These are phyloP conservation scores for Pseudogymnoascus sp. DNA, from an alignment of 2,329 filamentous ascomycete species.

Conservation along the genomic window DNA sequence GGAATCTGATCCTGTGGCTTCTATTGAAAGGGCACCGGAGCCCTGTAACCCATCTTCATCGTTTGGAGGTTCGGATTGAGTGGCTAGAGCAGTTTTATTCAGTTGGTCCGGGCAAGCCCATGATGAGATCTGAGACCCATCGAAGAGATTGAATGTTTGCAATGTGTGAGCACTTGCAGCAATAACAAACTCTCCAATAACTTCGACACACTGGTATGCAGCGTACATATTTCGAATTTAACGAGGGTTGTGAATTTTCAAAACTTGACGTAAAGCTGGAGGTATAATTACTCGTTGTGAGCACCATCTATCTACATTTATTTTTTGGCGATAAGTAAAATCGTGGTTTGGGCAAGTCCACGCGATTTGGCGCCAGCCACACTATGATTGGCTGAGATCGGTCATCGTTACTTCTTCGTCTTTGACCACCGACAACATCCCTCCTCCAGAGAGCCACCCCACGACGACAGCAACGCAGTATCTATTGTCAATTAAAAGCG, in stretches of 20 bases:
- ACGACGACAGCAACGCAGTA: background rate
- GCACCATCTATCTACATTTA: background rate
- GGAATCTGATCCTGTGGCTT: background rate
- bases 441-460: background rate
- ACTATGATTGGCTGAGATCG: background rate
- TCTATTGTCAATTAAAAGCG: background rate
- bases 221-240: conserved; percentile 35
- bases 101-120: conserved; percentile 24
- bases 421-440: background rate
- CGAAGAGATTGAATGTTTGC: conserved; percentile 56
- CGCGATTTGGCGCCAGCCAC: background rate
- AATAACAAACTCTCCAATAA: conserved; percentile 54
- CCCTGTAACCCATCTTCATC: conserved; percentile 13
- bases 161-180: conserved; percentile 69
- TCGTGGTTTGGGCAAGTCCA: conserved; percentile 6
- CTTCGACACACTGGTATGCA: conserved; percentile 60
- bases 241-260: background rate
- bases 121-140: conserved; percentile 49
- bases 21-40: conserved; percentile 13
- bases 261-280: background rate
- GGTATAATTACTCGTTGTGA: background rate
- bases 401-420: background rate
- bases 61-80: conserved; percentile 10
- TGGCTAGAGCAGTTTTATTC: conserved; percentile 11
- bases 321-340: conserved; percentile 3